These are phyloP conservation scores for Schoenoplectus triqueter DNA, from an alignment of 202 grass and related monocot genomes.

Conservation along the genomic window DNA sequence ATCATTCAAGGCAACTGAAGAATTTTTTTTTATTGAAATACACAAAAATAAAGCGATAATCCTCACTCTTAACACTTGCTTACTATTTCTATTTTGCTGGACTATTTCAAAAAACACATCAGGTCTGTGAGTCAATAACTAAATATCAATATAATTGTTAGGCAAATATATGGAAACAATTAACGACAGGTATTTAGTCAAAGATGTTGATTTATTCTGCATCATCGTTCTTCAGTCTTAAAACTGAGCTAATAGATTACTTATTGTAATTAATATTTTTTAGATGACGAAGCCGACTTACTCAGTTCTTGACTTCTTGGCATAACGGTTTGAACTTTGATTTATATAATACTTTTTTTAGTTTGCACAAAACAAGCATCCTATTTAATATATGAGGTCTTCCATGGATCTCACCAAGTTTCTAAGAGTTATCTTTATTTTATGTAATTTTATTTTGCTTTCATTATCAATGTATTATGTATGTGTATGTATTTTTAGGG, in stretches of 20 bases:
- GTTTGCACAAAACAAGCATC: background rate
- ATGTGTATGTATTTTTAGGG: no score
- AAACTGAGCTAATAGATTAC: no score
- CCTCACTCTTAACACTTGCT: no score
- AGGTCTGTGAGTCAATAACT: background rate
- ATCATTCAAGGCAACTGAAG: background rate
- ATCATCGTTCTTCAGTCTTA: background rate
- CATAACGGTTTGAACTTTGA: background rate
- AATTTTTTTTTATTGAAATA: background rate
- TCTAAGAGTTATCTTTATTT: no score
- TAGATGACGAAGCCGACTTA: background rate
- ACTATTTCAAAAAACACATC: no score
- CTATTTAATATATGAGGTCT: background rate
- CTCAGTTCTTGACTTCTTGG: background rate
- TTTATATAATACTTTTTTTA: background rate
- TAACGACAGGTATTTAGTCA: background rate
- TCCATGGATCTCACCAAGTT: no score
- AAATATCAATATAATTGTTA: background rate
- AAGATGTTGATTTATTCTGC: background rate
- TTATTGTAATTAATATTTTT: background rate
- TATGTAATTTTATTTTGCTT: no score
- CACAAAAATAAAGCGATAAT: no score
- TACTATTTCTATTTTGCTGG: no score
- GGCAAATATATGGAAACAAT: background rate
- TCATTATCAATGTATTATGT: no score